Evolutionary conservation across 139 green algal species (phyloP).

Genomic region (Tetradesmus lagerheimii): DNA sequence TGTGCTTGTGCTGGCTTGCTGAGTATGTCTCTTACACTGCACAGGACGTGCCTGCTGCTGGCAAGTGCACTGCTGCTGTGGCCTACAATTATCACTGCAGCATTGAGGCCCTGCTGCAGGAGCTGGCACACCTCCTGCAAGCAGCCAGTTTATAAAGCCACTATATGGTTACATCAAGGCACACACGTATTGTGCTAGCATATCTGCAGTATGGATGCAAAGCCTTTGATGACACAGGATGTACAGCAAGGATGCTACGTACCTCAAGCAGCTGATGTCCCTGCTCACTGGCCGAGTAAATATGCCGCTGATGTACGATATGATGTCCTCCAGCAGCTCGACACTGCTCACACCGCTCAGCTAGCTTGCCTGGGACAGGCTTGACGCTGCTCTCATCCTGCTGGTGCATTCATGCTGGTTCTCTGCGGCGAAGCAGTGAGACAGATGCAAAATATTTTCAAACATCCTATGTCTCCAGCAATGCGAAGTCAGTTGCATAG

Average conservation of each 20-base stretch:
- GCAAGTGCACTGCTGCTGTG: neutral
- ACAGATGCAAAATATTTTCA: neutral
- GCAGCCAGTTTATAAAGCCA: neutral
- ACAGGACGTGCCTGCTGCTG: neutral
- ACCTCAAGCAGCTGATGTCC: neutral
- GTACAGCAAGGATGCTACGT: neutral
- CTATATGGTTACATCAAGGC: neutral
- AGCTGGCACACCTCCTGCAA: neutral
- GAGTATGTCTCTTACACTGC: neutral
- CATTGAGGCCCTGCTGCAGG: neutral
- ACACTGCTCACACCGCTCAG: neutral
- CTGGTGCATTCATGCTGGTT: neutral
- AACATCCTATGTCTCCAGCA: too few species aligned
- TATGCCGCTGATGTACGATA: neutral
- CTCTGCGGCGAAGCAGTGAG: neutral
- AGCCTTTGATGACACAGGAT: neutral
- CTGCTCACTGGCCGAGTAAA: neutral
- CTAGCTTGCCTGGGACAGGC: neutral
- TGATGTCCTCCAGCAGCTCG: neutral
- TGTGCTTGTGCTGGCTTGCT: neutral
- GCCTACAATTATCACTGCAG: neutral
- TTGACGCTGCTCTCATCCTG: neutral
- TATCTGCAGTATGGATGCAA: neutral
- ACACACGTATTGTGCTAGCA: neutral
- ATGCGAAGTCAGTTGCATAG: too few species aligned